Evolutionary conservation across 1,284 basidiomycete species (phyloP), one percentile per base, ranked within the genome.

Genomic region (Melampsora americana): DNA sequence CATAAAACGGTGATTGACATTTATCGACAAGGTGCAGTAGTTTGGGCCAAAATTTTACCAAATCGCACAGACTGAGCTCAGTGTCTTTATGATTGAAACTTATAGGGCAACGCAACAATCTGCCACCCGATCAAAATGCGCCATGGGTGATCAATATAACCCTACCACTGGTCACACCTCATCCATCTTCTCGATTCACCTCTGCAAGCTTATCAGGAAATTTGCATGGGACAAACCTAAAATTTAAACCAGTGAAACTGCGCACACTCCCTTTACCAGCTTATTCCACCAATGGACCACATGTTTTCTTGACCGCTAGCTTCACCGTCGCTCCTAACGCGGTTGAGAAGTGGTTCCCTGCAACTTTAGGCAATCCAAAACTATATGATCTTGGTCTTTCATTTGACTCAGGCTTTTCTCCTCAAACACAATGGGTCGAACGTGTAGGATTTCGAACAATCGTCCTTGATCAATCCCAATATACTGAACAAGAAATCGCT

Each of bases 111-210:
- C 50, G 59, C 30, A 79, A 79, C 69, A 80, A 80, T 60, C 72
- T 81, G 1, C 77, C 77, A 2, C 80, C 80, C 0, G 69, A 79
- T 44, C 78, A 79, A 66, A 65, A 77, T 14, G 80, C 80, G 4
- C 77, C 77, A 23, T 81, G 80, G 80, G 77, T 80, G 61, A 68
- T 81, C 48, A 79, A 80, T 44, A 78, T 80, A 67, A 79, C 80
- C 7, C 79, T 80, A n/a, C 78, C 77, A 9, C 50, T 80, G 1
- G 70, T 79, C 23, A 66, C 76, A 0, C 16, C 32, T 0, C 50
- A 44, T 2, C 44, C 76, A 6, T 11, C 42, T 1, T 60, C 4
- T 32, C 73, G 77, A 4, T 65, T 42, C 12, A 53, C 30, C 12
- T 79, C 32, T 75, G 78, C 48, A 28, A 61, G 78, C 76, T 12